Base-by-base conservation (phyloP, 1,284 basidiomycete species). In the Trametes sp. region DNA sequence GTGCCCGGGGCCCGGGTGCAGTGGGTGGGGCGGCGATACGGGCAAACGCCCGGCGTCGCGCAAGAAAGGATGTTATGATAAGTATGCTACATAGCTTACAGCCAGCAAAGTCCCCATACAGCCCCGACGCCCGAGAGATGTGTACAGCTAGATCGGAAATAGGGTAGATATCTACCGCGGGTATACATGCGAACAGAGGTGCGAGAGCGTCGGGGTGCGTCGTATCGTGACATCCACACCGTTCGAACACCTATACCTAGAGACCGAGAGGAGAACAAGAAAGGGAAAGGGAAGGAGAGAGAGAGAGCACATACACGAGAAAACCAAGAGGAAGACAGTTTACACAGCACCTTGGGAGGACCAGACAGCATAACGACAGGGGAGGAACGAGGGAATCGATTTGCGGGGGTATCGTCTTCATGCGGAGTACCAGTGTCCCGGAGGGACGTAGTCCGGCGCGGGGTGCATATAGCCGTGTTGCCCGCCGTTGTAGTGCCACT, bases 41-140 rank as follows among this genome's bases (percentile, higher is more conserved):
- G n/a, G n/a, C n/a, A n/a, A n/a, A n/a, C n/a, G n/a, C n/a, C n/a
- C n/a, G 31, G 41, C n/a, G 28, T 49, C 48, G 48, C 29, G 28
- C 48, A 49, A 49, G 29, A 49, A 42, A 41, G 19, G 38, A 41
- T n/a, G 16, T 6, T 41, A 19, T 41, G 31, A 38, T 65, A n/a
- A n/a, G n/a, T n/a, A 65, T 65, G 63, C 63, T 65, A 65, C 63
- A 65, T 56, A 61, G 49, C 46, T 55, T 65, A 65, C 63, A 65
- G 38, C 31, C 42, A 59, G 50, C 46, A 35, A 31, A 49, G 49
- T 56, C 63, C 58, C 63, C 55, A 35, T 53, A 56, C 46, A 56
- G n/a, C 48, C 51, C 46, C 33, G 24, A 51, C 35, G 31, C 53
- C 28, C 11, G 26, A 28, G 26, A 44, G 42, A 49, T 29, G 38